Base-by-base conservation (phyloP, 1,284 basidiomycete genomes). In the Somion occarium region DNA sequence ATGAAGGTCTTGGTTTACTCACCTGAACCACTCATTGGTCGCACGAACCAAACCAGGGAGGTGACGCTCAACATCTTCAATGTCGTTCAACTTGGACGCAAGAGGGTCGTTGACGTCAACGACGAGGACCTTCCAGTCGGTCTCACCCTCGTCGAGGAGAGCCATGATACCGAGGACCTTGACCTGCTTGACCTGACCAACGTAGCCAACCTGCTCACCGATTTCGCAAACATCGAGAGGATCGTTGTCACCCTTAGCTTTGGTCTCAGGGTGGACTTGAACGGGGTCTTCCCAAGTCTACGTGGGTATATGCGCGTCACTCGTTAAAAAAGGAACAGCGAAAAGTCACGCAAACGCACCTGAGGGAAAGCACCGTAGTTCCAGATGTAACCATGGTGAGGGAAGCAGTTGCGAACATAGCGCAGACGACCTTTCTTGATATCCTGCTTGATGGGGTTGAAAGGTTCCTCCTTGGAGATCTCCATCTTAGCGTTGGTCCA, bases 131-230 rank as follows among this genome's bases (percentile, higher is more conserved):
- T 98, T 98, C 94, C 94, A 98, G 79, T 98, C 94, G 61, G 94
- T 98, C 78, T 98, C 94, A 63, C 94, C 94, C 71, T 98, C 94
- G 67, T 98, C 94, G 61, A 98, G 85, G 53, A 99, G 82, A 50
- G 97, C 97, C 96, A 99, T 99, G 80, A 99, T 97, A 61, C 97
- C 97, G 67, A 99, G 92, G 58, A 99, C 93, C 80, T 99, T 99
- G 83, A 99, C 97, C 74, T 99, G 97, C 80, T 99, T 99, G 73
- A 99, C 84, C 74, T 99, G 96, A 56, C 97, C 97, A 57, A 88
- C 85, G 73, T 96, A 94, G 59, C 95, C 97, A 64, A 99, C 92
- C 70, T 96, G 93, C 74, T 99, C 97, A 58, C 97, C 97, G 66
- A 99, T 99, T 77, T 99, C 97, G 74, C 97, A 98, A 57, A 99